A percentile compares a stretch with the other conserved stretches of the same genome.
These are phyloP conservation scores for Barnettozyma californica DNA, from an alignment of 805 yeast species.

Conservation along the genomic window DNA sequence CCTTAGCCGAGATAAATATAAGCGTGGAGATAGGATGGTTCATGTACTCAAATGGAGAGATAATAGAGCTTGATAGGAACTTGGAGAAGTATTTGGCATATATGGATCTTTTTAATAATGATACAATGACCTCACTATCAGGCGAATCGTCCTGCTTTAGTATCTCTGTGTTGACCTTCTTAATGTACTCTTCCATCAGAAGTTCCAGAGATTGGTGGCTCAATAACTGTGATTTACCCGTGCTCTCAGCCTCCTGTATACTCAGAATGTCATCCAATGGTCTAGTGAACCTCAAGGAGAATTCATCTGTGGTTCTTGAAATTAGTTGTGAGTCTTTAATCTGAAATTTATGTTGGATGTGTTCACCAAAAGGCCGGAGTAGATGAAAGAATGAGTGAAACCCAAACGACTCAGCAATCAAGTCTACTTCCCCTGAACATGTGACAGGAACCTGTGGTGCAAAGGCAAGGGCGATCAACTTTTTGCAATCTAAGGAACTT, in stretches of 20 bases:
- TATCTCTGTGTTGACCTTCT: constrained; percentile 21
- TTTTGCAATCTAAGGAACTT: constrained; percentile 24
- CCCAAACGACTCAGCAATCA: constrained; percentile 36
- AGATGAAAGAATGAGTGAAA: constrained; percentile 41
- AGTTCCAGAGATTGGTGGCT: constrained; percentile 33
- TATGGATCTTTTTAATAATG: constrained; percentile 37
- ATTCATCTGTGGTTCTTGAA: constrained; percentile 45
- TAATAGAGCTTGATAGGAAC: constrained; percentile 49
- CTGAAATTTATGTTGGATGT: constrained; percentile 41
- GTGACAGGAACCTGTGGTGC: constrained; percentile 50
- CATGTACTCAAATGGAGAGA: constrained; percentile 78
- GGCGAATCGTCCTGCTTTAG: constrained; percentile 9
- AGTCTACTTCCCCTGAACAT: constrained; percentile 42
- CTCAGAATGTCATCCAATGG: constrained; percentile 32
- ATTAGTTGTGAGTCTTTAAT: constrained; percentile 48
- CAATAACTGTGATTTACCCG: constrained; percentile 26
- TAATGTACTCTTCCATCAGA: constrained; percentile 29
- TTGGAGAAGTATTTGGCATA: constrained; percentile 56
- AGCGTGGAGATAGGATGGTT: constrained; percentile 81
- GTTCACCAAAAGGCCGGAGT: constrained; percentile 51
- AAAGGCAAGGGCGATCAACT: constrained; percentile 33
- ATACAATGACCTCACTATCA: constrained; percentile 23
- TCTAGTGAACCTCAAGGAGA: constrained; percentile 49
- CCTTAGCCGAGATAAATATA: constrained; percentile 55
- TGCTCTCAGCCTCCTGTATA: constrained; percentile 20